Conservation (phyloP, 305 asterid genomes). For the Nicotiana rustica region DNA sequence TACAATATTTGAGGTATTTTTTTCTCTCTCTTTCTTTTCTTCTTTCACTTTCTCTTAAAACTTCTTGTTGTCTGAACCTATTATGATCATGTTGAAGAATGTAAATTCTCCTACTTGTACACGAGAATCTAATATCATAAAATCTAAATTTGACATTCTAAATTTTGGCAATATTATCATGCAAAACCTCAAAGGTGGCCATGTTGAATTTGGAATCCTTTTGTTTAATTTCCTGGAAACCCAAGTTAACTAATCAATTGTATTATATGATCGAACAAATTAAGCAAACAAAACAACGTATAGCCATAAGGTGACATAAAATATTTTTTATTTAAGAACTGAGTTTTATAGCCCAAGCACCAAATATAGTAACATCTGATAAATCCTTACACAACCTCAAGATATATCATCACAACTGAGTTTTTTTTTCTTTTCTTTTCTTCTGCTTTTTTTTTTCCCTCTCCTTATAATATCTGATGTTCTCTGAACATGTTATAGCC, state of each 20-base stretch:
- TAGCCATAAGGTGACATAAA: neutral
- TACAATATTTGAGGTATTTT: conserved; percentile 54
- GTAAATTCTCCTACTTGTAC: neutral
- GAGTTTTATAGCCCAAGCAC: neutral
- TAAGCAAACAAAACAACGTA: neutral
- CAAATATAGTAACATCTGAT: neutral
- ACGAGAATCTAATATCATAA: neutral
- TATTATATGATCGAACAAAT: neutral
- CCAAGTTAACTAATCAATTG: neutral
- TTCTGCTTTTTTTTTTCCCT: neutral
- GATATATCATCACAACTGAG: too few species aligned
- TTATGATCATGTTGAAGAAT: conserved; percentile 1
- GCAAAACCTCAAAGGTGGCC: neutral
- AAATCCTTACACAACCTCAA: too few species aligned
- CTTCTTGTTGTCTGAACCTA: conserved; percentile 8
- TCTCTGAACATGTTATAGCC: neutral
- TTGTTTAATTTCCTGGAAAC: neutral
- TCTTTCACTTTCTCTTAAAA: neutral
- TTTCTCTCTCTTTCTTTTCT: neutral
- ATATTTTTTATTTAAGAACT: neutral
- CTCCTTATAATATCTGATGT: neutral
- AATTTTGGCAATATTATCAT: neutral
- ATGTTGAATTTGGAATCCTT: neutral
- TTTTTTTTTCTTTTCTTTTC: too few species aligned
- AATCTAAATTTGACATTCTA: neutral